Evolutionary conservation across 2,329 filamentous ascomycete genomes (phyloP).

Genomic region (Pyrenochaeta sp.): DNA sequence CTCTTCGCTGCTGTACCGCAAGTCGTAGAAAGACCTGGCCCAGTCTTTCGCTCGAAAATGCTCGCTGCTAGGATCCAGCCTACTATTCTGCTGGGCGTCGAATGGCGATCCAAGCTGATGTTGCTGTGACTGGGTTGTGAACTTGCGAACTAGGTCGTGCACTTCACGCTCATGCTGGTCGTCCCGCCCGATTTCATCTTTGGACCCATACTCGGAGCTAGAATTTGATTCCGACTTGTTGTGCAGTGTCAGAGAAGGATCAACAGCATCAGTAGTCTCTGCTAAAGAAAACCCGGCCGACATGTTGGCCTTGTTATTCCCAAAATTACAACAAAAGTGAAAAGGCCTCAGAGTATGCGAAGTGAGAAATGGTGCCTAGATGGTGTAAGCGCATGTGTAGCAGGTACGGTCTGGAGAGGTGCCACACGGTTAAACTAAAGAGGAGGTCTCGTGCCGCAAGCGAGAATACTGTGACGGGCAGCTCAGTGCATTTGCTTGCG

Average conservation of each 20-base stretch:
- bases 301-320: constrained; percentile 4
- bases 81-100: constrained; percentile 44
- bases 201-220: constrained; percentile 10
- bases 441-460: no score
- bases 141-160: constrained; percentile 47
- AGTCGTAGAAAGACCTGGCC: constrained; percentile 55
- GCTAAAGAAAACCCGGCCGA: constrained; percentile 1
- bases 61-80: constrained; percentile 51
- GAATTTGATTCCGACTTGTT: constrained; percentile 14
- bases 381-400: no score
- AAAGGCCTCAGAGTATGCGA: no score
- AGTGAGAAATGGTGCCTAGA: no score
- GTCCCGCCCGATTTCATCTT: constrained; percentile 6
- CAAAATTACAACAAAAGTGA: not conserved
- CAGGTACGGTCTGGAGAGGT: no score
- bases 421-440: no score
- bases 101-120: constrained; percentile 43
- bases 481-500: no score
- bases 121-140: constrained; percentile 48
- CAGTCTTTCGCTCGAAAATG: constrained; percentile 54
- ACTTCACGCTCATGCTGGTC: constrained; percentile 23
- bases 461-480: no score
- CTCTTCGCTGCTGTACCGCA: constrained; percentile 53
- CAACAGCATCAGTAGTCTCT: not conserved
- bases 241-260: not conserved